Base-by-base conservation (phyloP, 768 basidiomycete species). In the Cystofilobasidium macerans region DNA sequence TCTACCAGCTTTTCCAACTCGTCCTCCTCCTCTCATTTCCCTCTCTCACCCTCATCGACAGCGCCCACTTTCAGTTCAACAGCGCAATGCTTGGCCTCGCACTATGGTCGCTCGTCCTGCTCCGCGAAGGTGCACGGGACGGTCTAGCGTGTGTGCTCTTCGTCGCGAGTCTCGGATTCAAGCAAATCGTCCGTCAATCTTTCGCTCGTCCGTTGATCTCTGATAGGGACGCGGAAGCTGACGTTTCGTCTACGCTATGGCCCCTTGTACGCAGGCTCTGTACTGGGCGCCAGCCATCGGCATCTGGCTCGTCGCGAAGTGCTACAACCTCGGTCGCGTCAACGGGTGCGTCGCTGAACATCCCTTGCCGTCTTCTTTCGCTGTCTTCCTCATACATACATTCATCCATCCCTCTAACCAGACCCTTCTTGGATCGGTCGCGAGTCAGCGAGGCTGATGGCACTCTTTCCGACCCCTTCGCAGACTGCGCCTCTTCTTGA, bases 61-160 rank as follows among this genome's bases (percentile, higher is more conserved):
- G 86, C 73, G 91, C 94, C 0, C 92, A 97, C 74, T 94, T 94
- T 72, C 92, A 98, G 76, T 95, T 91, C 75, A 97, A 95, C 73
- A 87, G 87, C 2, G 83, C 93, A 69, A 92, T 94, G 88, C 84
- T 97, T 57, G 93, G 87, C 83, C 72, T 71, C 78, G 78, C 69
- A 26, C 69, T 73, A 0, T 61, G 67, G 61, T 56, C 72, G 4
- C 36, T 92, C 42, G 65, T 67, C 36, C 40, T 67, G 3, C 58
- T 67, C 11, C 59, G 65, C 12, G 28, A 43, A 18, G 65, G 60
- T 11, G 82, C 85, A 69, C 79, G 81, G 24, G 93, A 97, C 73
- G 75, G 87, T 3, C 69, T 85, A 0, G 94, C 88, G 7, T 87
- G 89, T 5, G 73, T 88, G 20, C 83, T 79, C 65, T 94, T 97